These are phyloP conservation scores for Panicum hallii DNA, from an alignment of 202 grass and related monocot genomes.

Conservation along the genomic window DNA sequence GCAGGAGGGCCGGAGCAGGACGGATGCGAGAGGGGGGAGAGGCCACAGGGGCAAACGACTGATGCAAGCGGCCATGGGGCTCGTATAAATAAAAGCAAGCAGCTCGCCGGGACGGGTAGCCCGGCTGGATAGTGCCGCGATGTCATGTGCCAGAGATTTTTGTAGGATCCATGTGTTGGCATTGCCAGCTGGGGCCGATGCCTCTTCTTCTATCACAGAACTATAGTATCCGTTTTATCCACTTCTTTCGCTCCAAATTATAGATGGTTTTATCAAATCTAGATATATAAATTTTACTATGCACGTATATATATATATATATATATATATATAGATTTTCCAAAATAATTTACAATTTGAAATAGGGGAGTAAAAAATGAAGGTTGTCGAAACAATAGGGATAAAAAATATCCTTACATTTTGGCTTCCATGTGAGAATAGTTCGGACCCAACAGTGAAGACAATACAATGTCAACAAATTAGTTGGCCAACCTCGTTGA, in stretches of 20 bases:
- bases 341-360: too few relatives aligned
- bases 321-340: too few relatives aligned
- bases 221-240: neutral
- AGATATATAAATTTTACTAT: too few relatives aligned
- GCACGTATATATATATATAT: too few relatives aligned
- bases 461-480: neutral
- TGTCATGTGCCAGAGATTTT: conserved; percentile 50
- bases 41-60: conserved; percentile 39
- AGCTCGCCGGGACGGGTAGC: neutral
- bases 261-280: too few relatives aligned
- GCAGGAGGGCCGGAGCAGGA: neutral
- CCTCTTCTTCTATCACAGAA: neutral
- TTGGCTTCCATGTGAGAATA: neutral
- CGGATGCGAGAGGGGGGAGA: neutral
- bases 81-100: conserved; percentile 60
- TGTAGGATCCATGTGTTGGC: conserved; percentile 41
- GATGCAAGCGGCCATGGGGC: conserved; percentile 46
- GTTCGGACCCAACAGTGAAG: too few relatives aligned
- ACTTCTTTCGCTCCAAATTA: too few relatives aligned
- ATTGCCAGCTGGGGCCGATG: conserved; percentile 22
- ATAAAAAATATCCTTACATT: neutral
- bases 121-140: conserved; percentile 33
- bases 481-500: neutral
- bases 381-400: too few relatives aligned
- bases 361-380: too few relatives aligned